Evolutionary conservation across 2,329 filamentous ascomycete species (phyloP).

Genomic region (Fusarium secorum): DNA sequence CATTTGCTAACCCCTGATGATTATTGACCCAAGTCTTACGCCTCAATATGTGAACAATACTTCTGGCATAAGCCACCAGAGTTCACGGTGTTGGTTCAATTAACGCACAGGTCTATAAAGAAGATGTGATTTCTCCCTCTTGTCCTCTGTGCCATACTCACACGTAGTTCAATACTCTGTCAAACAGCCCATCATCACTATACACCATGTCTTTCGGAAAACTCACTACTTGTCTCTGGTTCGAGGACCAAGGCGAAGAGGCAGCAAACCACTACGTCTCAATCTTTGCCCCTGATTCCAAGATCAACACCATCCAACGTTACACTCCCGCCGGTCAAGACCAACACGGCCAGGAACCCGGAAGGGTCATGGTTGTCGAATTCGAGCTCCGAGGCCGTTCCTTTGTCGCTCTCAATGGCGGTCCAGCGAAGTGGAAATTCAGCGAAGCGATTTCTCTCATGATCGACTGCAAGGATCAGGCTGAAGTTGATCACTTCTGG

Average conservation of each 20-base stretch:
- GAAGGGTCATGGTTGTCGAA: conserved; percentile 47
- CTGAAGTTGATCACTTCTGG: conserved; percentile 58
- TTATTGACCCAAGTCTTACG: background rate
- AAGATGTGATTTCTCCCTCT: background rate
- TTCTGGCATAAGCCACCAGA: conserved; percentile 4
- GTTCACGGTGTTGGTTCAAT: background rate
- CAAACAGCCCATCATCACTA: background rate
- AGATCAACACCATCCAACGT: conserved; percentile 45
- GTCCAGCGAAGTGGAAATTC: conserved; percentile 49
- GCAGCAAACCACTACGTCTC: conserved; percentile 53
- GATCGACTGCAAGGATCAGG: conserved; percentile 55
- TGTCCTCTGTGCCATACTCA: background rate
- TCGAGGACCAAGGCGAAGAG: conserved; percentile 51
- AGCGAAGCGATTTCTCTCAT: conserved; percentile 54
- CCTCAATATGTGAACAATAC: conserved; percentile 1
- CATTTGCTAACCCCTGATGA: background rate
- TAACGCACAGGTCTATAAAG: background rate
- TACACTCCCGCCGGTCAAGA: conserved; percentile 45
- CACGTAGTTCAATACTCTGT: background rate
- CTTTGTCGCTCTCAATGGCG: conserved; percentile 56
- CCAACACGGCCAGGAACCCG: conserved; percentile 44
- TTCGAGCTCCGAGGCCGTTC: conserved; percentile 51
- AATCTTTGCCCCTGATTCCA: conserved; percentile 50
- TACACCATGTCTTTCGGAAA: conserved; percentile 31
- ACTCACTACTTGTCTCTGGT: conserved; percentile 52